These are phyloP conservation scores for Lactarius pseudohatsudake DNA, from an alignment of 768 basidiomycete species.

Conservation along the genomic window DNA sequence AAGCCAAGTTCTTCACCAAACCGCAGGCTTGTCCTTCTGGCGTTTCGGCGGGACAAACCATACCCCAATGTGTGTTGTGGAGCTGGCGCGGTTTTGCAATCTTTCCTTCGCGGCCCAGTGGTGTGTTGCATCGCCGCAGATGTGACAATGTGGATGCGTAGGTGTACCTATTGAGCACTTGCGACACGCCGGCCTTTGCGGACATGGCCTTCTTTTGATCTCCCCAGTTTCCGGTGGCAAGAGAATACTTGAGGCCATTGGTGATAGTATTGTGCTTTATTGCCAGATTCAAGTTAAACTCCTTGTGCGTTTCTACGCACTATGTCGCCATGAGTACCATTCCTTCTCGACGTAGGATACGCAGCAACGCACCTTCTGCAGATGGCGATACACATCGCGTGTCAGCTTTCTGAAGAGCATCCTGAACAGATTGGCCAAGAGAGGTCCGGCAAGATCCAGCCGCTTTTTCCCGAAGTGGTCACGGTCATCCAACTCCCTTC, in stretches of 20 bases:
- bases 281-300: conserved; percentile 87
- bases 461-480: conserved; percentile 99
- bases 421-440: conserved; percentile 95
- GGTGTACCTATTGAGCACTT: conserved; percentile 97
- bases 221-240: conserved; percentile 99
- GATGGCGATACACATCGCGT: conserved; percentile 93
- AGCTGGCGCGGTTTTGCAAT: conserved; percentile 99
- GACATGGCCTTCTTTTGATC: conserved; percentile 99
- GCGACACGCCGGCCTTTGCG: conserved; percentile 96
- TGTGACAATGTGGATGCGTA: conserved; percentile 98
- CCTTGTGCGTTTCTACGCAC: conserved; percentile 96
- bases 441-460: conserved; percentile 91
- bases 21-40: conserved; percentile 99
- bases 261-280: conserved; percentile 98
- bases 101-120: conserved; percentile 96
- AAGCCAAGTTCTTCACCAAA: conserved; percentile 95
- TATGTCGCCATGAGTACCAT: conserved; percentile 36
- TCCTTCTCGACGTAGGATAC: neutral
- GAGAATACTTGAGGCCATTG: conserved; percentile 95
- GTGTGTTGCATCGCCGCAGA: conserved; percentile 96
- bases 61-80: conserved; percentile 99
- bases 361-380: conserved; percentile 76
- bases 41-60: conserved; percentile 99
- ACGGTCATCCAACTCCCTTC: conserved; percentile 96
- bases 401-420: conserved; percentile 97